Evolutionary conservation across 768 basidiomycete genomes (phyloP).

Genomic region (Hygrophoropsis aurantiaca): DNA sequence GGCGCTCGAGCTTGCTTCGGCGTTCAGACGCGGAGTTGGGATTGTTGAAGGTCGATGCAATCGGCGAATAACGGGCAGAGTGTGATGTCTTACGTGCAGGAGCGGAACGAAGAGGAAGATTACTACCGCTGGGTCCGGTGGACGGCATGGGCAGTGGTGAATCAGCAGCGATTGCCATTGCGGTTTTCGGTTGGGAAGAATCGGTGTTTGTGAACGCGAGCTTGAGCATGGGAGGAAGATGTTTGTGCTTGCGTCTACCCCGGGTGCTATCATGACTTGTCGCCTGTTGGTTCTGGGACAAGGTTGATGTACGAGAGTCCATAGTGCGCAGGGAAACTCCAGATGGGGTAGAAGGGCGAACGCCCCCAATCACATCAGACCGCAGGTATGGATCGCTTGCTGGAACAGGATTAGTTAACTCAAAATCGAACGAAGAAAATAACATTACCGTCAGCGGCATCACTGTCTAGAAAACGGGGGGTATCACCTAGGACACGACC

Average conservation of each 20-base stretch:
- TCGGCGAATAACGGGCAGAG: slow-evolving; percentile 5
- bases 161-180: slow-evolving; percentile 6
- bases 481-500: slow-evolving; percentile 57
- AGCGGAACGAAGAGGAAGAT: neutral
- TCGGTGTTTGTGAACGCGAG: slow-evolving; percentile 3
- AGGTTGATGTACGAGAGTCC: slow-evolving; percentile 14
- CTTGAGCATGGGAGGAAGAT: slow-evolving; percentile 25
- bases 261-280: slow-evolving; percentile 9
- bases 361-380: neutral
- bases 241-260: slow-evolving; percentile 26
- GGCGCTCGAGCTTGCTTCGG: slow-evolving; percentile 61
- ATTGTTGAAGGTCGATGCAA: slow-evolving; percentile 3
- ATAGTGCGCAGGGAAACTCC: slow-evolving; percentile 5
- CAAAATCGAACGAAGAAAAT: neutral
- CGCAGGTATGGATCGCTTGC: neutral
- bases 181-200: slow-evolving; percentile 1
- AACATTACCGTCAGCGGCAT: slow-evolving; percentile 4
- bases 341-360: slow-evolving; percentile 2
- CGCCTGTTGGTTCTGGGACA: slow-evolving; percentile 8
- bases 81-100: slow-evolving; percentile 16
- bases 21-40: slow-evolving; percentile 43
- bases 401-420: neutral
- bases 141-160: neutral
- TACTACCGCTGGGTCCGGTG: neutral
- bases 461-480: slow-evolving; percentile 52